Percentiles rank a stretch among this genome's conserved stretches.
Conservation (phyloP, 805 yeast genomes). For the Hyphopichia homilentoma region DNA sequence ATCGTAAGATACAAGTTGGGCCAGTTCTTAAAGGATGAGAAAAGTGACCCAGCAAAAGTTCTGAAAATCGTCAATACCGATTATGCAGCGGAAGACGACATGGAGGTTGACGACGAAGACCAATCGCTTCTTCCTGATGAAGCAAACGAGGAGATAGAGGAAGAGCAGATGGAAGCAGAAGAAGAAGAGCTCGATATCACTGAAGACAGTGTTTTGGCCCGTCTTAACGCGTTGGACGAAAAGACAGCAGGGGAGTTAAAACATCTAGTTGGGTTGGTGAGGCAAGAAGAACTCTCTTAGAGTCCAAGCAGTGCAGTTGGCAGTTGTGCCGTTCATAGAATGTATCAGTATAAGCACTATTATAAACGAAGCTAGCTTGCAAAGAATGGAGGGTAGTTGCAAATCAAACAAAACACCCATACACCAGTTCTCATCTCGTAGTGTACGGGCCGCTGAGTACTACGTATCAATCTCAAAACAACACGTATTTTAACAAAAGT, state of each 20-base stretch:
- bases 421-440: no score
- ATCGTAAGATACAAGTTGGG: conserved; percentile 71
- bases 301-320: no score
- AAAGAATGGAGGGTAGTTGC: no score
- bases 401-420: background rate
- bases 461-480: no score
- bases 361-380: no score
- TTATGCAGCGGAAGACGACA: conserved; percentile 21
- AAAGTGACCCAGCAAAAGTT: conserved; percentile 39
- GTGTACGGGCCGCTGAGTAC: no score
- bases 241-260: conserved; percentile 28
- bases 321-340: no score
- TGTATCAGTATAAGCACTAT: no score
- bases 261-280: conserved; percentile 34
- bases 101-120: conserved; percentile 14
- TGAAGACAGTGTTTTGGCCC: conserved; percentile 28
- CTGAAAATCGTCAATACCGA: conserved; percentile 42
- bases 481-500: no score
- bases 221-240: conserved; percentile 34
- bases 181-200: conserved; percentile 21
- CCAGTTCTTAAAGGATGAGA: conserved; percentile 51
- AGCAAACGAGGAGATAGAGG: conserved; percentile 11
- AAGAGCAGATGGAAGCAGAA: conserved; percentile 21
- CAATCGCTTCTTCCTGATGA: conserved; percentile 27
- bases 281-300: conserved; percentile 31